Conservation (phyloP, 768 basidiomycete species). For the Rhizopogon vulgaris region DNA sequence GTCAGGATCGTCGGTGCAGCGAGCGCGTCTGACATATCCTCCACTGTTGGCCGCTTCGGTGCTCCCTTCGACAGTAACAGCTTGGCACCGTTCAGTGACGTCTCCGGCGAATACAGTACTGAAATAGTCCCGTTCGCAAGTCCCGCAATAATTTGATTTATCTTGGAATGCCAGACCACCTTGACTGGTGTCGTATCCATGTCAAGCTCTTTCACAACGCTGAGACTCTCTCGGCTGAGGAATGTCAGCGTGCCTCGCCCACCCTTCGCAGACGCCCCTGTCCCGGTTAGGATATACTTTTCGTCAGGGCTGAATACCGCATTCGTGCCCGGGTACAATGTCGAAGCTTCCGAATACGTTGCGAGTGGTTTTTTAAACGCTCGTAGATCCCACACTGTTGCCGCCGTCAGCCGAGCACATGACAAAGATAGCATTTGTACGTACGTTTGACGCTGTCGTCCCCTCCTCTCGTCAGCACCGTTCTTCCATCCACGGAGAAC, state of each 20-base stretch:
- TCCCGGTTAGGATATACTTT: constrained; percentile 80
- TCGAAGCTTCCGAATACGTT: constrained; percentile 55
- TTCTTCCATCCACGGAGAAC: constrained; percentile 85
- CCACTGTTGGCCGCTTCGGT: constrained; percentile 71
- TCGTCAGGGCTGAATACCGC: constrained; percentile 95
- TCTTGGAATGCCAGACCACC: constrained; percentile 92
- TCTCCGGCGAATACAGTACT: constrained; percentile 87
- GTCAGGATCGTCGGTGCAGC: constrained; percentile 86
- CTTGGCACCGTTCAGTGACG: constrained; percentile 90
- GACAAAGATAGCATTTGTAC: constrained; percentile 27
- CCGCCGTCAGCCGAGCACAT: constrained; percentile 1
- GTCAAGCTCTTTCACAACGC: constrained; percentile 58
- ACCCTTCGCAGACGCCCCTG: constrained; percentile 60
- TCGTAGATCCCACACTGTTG: constrained; percentile 88
- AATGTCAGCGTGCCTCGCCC: constrained; percentile 69
- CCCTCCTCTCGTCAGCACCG: constrained; percentile 83
- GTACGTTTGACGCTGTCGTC: constrained; percentile 94
- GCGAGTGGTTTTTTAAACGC: constrained; percentile 86
- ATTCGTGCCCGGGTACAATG: constrained; percentile 89
- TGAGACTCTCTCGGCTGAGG: constrained; percentile 63
- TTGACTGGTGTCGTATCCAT: constrained; percentile 81
- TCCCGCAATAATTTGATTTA: constrained; percentile 92
- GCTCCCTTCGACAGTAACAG: constrained; percentile 84
- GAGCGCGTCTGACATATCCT: constrained; percentile 84
- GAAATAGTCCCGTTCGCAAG: constrained; percentile 83